Base-by-base conservation (phyloP, 2,329 filamentous ascomycete species). In the Tolypocladium ophioglossoides region DNA sequence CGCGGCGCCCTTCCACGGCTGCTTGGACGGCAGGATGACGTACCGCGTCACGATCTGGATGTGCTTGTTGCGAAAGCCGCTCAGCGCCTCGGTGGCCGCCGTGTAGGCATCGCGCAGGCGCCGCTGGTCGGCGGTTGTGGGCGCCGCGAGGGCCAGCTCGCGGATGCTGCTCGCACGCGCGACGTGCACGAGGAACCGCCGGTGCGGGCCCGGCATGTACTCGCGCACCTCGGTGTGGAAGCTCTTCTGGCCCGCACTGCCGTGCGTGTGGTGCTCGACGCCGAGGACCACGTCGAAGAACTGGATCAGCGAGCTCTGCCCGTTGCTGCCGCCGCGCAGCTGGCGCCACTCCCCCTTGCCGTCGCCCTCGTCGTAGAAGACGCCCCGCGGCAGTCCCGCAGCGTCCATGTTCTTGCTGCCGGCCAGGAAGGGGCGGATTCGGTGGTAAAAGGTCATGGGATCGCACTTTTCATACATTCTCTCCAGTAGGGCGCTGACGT, bases 331-430 rank as follows among this genome's bases (percentile, higher is more conserved):
- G 20, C 92, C 92, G n/a, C 88, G 82, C 55, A 88, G 86, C 61
- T 92, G 85, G 20, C 84, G 78, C 78, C 90, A 95, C 38, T 79
- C 72, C 0, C 84, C 80, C 16, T 75, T 74, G 1, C 83, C 85
- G 2, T 82, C 75, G 1, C 84, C 87, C 54, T 88, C 80, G 60
- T 95, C 89, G 66, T 95, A 96, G 53, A 91, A 83, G 7, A 97
- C 84, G 0, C 92, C 92, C 14, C 83, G 80, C 0, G 91, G 89
- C 1, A 96, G 76, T 0, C 91, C 92, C 0, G 89, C 89, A 9
- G 86, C 82, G 9, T 77, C 82, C 92, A 96, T 96, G 68, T 95
- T 95, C 71, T 91, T 95, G 68, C 89, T 91, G 3, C 92, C 92
- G 0, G 92, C 91, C 2, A 97, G 76, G 67, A 89, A 95, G 0